Conservation (phyloP, 805 yeast genomes). For the Kodamaea laetipori region DNA sequence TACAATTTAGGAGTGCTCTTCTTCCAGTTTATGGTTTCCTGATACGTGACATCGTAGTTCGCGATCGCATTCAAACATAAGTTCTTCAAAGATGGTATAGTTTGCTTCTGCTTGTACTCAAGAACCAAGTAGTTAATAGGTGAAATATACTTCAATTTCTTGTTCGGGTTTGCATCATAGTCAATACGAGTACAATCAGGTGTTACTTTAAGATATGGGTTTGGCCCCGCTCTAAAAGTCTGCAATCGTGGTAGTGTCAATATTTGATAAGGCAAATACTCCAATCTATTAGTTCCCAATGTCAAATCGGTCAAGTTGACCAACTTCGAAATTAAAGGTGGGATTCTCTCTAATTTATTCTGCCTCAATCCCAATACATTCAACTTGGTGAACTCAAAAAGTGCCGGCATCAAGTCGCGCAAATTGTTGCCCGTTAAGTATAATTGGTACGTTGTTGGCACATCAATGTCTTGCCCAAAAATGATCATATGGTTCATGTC, state of each 20-base stretch:
- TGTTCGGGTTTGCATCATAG: slow-evolving; percentile 25
- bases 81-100: slow-evolving; percentile 49
- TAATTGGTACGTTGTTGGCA: slow-evolving; percentile 41
- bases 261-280: slow-evolving; percentile 55
- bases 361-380: slow-evolving; percentile 55
- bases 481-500: slow-evolving; percentile 59
- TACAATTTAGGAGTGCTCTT: slow-evolving; percentile 45
- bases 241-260: slow-evolving; percentile 45
- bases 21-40: slow-evolving; percentile 59
- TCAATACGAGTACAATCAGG: slow-evolving; percentile 24
- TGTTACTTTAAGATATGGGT: slow-evolving; percentile 38
- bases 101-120: slow-evolving; percentile 17
- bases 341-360: slow-evolving; percentile 33
- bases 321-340: slow-evolving; percentile 22
- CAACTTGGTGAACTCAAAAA: slow-evolving; percentile 52
- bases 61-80: slow-evolving; percentile 52
- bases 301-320: slow-evolving; percentile 50
- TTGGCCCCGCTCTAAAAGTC: slow-evolving; percentile 58
- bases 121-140: slow-evolving; percentile 28
- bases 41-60: slow-evolving; percentile 51
- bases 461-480: slow-evolving; percentile 26
- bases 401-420: slow-evolving; percentile 48
- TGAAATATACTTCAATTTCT: slow-evolving; percentile 27
- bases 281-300: slow-evolving; percentile 52
- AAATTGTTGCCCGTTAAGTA: slow-evolving; percentile 54